A percentile compares a stretch with the other conserved stretches of the same genome.
These are phyloP conservation scores for Phellinidium pouzarii DNA, from an alignment of 1,284 basidiomycete species.

Conservation along the genomic window DNA sequence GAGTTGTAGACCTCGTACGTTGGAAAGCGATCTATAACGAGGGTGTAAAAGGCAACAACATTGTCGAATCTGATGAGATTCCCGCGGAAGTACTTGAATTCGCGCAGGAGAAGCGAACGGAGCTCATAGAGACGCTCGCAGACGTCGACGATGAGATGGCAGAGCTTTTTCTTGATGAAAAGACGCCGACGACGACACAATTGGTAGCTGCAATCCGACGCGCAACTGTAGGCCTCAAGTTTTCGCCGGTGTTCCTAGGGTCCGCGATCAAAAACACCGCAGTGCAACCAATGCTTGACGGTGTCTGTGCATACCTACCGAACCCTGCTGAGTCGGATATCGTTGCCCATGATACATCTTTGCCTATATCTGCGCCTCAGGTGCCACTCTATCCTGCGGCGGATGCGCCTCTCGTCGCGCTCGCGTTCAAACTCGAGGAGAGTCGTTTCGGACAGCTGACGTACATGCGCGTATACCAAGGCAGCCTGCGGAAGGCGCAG, in stretches of 20 bases:
- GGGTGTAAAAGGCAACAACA: constrained; percentile 87
- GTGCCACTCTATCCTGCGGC: constrained; percentile 77
- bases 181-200: constrained; percentile 65
- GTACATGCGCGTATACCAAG: constrained; percentile 99
- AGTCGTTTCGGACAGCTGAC: constrained; percentile 96
- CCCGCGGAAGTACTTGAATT: constrained; percentile 69
- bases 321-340: constrained; percentile 80
- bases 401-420: constrained; percentile 83
- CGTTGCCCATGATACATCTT: constrained; percentile 77
- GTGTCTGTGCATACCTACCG: constrained; percentile 93
- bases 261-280: constrained; percentile 98
- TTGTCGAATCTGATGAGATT: constrained; percentile 87
- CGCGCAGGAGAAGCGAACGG: constrained; percentile 77
- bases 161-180: constrained; percentile 87
- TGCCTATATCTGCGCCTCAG: constrained; percentile 58
- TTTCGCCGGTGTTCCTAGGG: constrained; percentile 95
- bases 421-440: constrained; percentile 99
- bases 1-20: constrained; percentile 90
- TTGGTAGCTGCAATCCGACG: constrained; percentile 85
- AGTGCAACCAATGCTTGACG: constrained; percentile 92
- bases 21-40: constrained; percentile 96
- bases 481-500: constrained; percentile 78
- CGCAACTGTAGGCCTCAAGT: constrained; percentile 82
- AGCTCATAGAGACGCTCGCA: constrained; percentile 92
- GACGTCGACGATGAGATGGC: constrained; percentile 95